Evolutionary conservation across 371 early-diverging fungal genomes (phyloP), one percentile per base, ranked within the genome.

Genomic region (Dentiscutata heterogama): DNA sequence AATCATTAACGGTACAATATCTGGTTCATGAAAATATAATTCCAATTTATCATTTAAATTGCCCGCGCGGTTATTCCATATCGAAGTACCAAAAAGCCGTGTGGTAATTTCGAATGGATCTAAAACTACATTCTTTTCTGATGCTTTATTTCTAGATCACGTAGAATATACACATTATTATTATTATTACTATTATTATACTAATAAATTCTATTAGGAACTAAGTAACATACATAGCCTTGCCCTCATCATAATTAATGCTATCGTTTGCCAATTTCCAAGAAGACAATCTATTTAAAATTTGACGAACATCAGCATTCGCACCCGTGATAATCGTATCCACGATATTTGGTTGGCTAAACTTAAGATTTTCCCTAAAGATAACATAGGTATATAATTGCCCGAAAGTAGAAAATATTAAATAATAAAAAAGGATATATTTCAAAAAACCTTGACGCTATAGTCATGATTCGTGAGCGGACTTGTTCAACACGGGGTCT

Each of bases 221-320:
- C 22, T 11, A 46, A 46, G 10, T 46, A 11, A 84, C 91, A 84
- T 87, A 93, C 92, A 95, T 87, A 27, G 84, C 85, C 77, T 96
- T 95, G 42, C 96, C 94, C 76, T 96, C 91, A 82, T 97, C 95
- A 82, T 92, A 97, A 42, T 88, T 86, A 92, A 99, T 93, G 1
- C 85, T 86, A 14, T 87, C 84, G 76, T 90, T 86, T 11, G 88
- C 87, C 25, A 97, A 86, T 53, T 94, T 90, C 85, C 95, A 98
- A 10, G 95, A 95, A 3, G 99, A 97, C 68, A 99, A 84, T 77
- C 97, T 91, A 86, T 99, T 99, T 65, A 99, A 90, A 70, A 99
- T 93, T 88, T 99, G 99, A n/a, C 99, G 95, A 82, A 99, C 96
- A 88, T 99, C 99, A 46, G 95, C 94, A 60, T 94, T 91, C 1